A percentile compares a stretch with the other conserved stretches of the same genome.
These are phyloP conservation scores for Pseudogymnoascus sp. DNA, from an alignment of 2,329 filamentous ascomycete genomes.

Conservation along the genomic window DNA sequence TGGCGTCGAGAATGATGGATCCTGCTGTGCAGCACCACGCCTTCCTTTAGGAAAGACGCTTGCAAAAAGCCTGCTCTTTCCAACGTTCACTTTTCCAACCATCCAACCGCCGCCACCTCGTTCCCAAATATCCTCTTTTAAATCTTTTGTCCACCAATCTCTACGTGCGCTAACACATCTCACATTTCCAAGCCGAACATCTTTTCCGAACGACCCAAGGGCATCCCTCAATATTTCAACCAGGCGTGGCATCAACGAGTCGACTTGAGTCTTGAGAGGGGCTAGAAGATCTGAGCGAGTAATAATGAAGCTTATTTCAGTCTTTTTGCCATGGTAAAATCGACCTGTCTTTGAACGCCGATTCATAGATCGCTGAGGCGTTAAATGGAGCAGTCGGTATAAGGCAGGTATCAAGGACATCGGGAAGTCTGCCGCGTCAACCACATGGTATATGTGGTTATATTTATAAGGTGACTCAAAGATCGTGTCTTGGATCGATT, in stretches of 20 bases:
- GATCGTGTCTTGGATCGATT: slow-evolving; percentile 75
- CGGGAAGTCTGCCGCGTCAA: slow-evolving; percentile 94
- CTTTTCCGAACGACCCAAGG: slow-evolving; percentile 56
- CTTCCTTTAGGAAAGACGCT: slow-evolving; percentile 74
- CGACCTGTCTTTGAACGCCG: slow-evolving; percentile 61
- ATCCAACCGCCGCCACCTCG: slow-evolving; percentile 87
- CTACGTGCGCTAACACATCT: slow-evolving; percentile 77
- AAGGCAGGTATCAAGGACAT: slow-evolving; percentile 82
- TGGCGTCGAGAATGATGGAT: background rate
- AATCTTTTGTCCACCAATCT: slow-evolving; percentile 80
- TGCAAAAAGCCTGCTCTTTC: slow-evolving; percentile 88
- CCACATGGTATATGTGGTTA: slow-evolving; percentile 91
- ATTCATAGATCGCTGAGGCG: slow-evolving; percentile 70
- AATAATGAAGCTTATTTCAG: slow-evolving; percentile 82
- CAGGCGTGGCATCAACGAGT: slow-evolving; percentile 78
- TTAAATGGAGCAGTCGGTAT: slow-evolving; percentile 58
- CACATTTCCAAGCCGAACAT: slow-evolving; percentile 80
- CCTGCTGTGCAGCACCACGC: slow-evolving; percentile 30
- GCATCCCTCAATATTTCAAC: slow-evolving; percentile 67
- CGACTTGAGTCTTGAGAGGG: slow-evolving; percentile 74
- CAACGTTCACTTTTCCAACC: slow-evolving; percentile 96
- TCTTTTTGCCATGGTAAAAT: slow-evolving; percentile 59
- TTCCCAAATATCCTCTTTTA: slow-evolving; percentile 79
- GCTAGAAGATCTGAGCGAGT: slow-evolving; percentile 81
- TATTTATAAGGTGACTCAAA: slow-evolving; percentile 79